A percentile compares a stretch with the other conserved stretches of the same genome.
Conservation (phyloP, 768 basidiomycete species). For the Amanita brunnescens region DNA sequence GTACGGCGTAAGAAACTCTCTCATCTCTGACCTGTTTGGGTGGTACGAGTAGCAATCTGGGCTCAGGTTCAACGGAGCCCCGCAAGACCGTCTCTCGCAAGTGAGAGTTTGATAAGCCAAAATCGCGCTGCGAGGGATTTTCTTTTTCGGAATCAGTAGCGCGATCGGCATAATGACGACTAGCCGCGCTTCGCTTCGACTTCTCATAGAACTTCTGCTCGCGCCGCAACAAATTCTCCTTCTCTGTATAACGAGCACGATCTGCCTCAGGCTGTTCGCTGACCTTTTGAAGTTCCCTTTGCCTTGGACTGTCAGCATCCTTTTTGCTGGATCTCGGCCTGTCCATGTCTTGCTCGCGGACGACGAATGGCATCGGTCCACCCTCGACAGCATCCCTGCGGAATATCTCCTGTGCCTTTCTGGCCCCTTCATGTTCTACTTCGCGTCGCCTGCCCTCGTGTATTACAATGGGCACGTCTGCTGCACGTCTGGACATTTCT, state of each 20-base stretch:
- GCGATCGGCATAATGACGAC: background rate
- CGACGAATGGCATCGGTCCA: background rate
- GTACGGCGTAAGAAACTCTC: background rate
- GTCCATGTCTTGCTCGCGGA: constrained; percentile 1
- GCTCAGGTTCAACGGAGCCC: background rate
- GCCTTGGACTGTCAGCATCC: background rate
- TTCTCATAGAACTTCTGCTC: constrained; percentile 1
- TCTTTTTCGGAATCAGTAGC: constrained; percentile 5
- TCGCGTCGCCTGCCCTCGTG: constrained; percentile 8
- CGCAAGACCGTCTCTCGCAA: background rate
- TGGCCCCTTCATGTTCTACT: constrained; percentile 8
- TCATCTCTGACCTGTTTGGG: background rate
- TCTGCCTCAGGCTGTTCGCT: constrained; percentile 1
- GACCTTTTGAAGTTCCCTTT: background rate
- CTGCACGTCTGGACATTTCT: background rate
- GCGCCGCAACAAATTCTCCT: constrained; percentile 1
- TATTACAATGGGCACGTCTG: constrained; percentile 9
- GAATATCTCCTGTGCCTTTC: constrained; percentile 2
- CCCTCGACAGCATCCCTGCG: constrained; percentile 1
- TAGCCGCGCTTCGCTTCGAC: background rate
- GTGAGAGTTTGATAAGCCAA: background rate
- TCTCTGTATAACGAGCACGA: constrained; percentile 1
- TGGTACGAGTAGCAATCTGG: background rate
- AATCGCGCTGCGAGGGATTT: background rate
- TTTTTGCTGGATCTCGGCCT: background rate